Evolutionary conservation across 768 basidiomycete genomes (phyloP).

Genomic region (Floccularia luteovirens): DNA sequence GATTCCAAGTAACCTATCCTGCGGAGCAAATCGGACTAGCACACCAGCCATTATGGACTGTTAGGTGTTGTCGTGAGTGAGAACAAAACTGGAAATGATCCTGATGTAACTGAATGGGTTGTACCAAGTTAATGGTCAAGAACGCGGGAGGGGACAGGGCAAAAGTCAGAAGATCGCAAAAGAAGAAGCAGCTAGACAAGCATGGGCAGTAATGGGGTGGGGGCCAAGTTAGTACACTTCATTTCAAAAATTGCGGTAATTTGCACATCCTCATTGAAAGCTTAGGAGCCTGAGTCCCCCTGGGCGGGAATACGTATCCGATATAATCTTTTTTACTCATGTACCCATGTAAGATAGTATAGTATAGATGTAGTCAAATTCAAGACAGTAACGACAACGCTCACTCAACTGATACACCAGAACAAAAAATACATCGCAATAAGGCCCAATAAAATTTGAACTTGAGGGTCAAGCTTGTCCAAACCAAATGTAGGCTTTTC

Average conservation of each 20-base stretch:
- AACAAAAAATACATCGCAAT: conserved; percentile 57
- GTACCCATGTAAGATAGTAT: too few relatives aligned
- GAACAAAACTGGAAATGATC: background rate
- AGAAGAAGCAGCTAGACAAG: conserved; percentile 58
- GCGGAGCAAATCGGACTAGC: conserved; percentile 39
- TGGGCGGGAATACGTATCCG: too few relatives aligned
- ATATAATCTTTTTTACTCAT: too few relatives aligned
- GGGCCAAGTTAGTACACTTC: conserved; percentile 16
- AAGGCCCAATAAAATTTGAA: conserved; percentile 57
- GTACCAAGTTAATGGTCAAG: conserved; percentile 40
- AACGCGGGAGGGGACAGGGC: conserved; percentile 41
- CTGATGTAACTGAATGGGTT: background rate
- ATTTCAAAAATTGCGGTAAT: too few relatives aligned
- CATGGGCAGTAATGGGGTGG: conserved; percentile 49
- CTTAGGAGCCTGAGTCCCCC: too few relatives aligned
- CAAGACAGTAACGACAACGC: background rate
- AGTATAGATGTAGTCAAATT: background rate
- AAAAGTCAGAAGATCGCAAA: conserved; percentile 62
- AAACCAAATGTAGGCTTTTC: conserved; percentile 27
- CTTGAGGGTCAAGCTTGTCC: conserved; percentile 54
- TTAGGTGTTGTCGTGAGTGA: conserved; percentile 41
- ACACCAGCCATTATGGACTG: conserved; percentile 52
- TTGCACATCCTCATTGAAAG: too few relatives aligned
- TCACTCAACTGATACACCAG: conserved; percentile 35
- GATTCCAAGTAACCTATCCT: conserved; percentile 35